Conservation (phyloP, 2,329 filamentous ascomycete genomes). For the Sporothrix phasma region DNA sequence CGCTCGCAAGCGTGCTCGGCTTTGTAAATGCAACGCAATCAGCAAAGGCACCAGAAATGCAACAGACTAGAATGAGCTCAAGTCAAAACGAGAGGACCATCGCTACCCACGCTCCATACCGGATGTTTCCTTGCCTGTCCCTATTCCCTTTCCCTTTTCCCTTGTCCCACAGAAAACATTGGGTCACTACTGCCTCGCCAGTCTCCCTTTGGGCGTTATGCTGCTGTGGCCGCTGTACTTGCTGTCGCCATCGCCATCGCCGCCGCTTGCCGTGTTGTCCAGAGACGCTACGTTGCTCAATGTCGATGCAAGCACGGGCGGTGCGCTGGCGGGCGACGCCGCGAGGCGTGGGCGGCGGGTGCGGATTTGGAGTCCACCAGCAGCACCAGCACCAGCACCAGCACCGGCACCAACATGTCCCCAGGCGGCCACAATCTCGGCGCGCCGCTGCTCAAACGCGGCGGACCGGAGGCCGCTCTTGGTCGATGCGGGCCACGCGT, state of each 20-base stretch:
- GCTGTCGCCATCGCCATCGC: background rate
- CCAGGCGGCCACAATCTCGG: background rate
- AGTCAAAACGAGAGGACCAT: background rate
- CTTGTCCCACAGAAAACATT: no score
- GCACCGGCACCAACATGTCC: background rate
- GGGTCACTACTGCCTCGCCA: background rate
- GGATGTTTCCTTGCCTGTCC: no score
- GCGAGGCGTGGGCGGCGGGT: background rate
- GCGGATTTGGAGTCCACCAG: background rate
- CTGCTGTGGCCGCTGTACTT: background rate
- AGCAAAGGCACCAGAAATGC: no score
- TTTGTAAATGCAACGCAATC: background rate
- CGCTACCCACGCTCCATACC: no score
- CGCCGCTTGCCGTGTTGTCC: background rate
- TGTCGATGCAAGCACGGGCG: background rate
- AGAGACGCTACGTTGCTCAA: background rate
- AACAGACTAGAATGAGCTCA: background rate
- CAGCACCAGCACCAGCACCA: background rate
- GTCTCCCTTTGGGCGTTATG: background rate
- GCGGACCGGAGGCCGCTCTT: conserved; percentile 41
- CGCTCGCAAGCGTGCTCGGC: background rate
- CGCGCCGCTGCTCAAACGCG: conserved; percentile 39
- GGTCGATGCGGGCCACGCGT: conserved; percentile 32
- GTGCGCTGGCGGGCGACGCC: background rate
- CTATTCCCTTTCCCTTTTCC: no score